These are phyloP conservation scores for Cryptosporidium sp. DNA, from an alignment of 169 alveolate genomes.

Conservation along the genomic window DNA sequence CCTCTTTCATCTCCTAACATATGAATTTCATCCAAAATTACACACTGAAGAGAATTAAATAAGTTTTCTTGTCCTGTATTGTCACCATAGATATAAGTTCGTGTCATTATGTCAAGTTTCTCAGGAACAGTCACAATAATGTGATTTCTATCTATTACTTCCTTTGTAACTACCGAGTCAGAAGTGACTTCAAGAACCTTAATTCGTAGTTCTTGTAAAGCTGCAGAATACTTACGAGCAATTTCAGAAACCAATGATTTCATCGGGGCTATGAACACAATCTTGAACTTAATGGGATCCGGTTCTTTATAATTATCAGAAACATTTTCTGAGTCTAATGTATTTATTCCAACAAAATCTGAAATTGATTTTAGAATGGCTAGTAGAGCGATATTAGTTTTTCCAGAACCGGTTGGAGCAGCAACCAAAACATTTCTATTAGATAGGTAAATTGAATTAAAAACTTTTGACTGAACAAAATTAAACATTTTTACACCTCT, in stretches of 20 bases:
- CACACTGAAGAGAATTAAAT: slow-evolving; percentile 85
- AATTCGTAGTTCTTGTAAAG: slow-evolving; percentile 87
- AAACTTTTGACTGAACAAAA: slow-evolving; percentile 95
- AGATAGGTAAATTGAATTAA: slow-evolving; percentile 91
- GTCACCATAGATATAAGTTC: slow-evolving; percentile 79
- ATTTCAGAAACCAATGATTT: slow-evolving; percentile 97
- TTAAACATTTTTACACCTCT: slow-evolving; percentile 87
- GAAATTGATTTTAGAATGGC: slow-evolving; percentile 94
- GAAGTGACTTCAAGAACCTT: slow-evolving; percentile 97
- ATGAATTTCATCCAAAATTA: slow-evolving; percentile 99
- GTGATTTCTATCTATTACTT: slow-evolving; percentile 96
- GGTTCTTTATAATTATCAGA: not conserved
- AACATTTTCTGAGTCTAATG: not conserved
- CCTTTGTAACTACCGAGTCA: slow-evolving; percentile 92
- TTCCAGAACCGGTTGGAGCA: slow-evolving; percentile 99
- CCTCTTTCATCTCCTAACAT: slow-evolving; percentile 99
- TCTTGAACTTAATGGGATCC: slow-evolving; percentile 86
- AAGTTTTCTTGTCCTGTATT: not conserved
- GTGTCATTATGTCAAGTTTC: slow-evolving; percentile 99
- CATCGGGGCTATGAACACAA: slow-evolving; percentile 99
- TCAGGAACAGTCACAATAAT: slow-evolving; percentile 99
- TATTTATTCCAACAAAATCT: slow-evolving; percentile 58
- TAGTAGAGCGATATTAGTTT: slow-evolving; percentile 99
- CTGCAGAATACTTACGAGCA: slow-evolving; percentile 11
- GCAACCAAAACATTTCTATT: slow-evolving; percentile 97